phyloP scores from a whole-genome alignment of 108 stramenopile genomes.

The Pseudonitzschia delicatissima region DNA sequence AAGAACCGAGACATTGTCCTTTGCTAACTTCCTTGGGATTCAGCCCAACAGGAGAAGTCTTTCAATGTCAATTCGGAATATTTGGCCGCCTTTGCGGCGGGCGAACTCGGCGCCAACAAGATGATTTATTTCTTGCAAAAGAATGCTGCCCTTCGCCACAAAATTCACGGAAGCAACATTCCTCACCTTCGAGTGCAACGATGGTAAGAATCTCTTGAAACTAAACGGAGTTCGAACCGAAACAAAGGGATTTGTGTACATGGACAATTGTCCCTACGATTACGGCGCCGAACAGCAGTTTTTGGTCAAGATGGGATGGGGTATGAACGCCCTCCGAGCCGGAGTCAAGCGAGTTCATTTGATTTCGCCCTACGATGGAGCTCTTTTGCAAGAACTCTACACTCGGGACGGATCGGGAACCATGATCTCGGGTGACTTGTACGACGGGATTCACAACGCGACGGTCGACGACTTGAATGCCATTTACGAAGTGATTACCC shows the following conservation, averaged over 20 bases:
- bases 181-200: slow-evolving; percentile 74
- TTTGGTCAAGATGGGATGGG: slow-evolving; percentile 75
- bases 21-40: slow-evolving; percentile 87
- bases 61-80: slow-evolving; percentile 90
- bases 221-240: slow-evolving; percentile 59
- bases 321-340: slow-evolving; percentile 71
- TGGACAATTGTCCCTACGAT: slow-evolving; percentile 25
- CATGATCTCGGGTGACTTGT: slow-evolving; percentile 89
- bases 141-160: slow-evolving; percentile 46
- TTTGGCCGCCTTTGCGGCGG: slow-evolving; percentile 77
- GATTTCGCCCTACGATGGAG: slow-evolving; percentile 73
- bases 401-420: slow-evolving; percentile 94
- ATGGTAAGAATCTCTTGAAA: slow-evolving; percentile 69
- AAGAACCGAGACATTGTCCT: slow-evolving; percentile 87
- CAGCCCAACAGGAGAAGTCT: slow-evolving; percentile 90
- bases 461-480: slow-evolving; percentile 78
- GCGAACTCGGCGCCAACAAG: slow-evolving; percentile 81
- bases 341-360: slow-evolving; percentile 92
- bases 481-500: slow-evolving; percentile 86
- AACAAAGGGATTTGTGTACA: slow-evolving; percentile 52
- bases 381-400: slow-evolving; percentile 92
- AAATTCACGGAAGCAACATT: slow-evolving; percentile 67
- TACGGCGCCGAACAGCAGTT: slow-evolving; percentile 43
- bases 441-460: slow-evolving; percentile 91
- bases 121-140: slow-evolving; percentile 80